Evolutionary conservation across 352 stramenopile genomes (phyloP).

Genomic region (Blastocystis sp.): DNA sequence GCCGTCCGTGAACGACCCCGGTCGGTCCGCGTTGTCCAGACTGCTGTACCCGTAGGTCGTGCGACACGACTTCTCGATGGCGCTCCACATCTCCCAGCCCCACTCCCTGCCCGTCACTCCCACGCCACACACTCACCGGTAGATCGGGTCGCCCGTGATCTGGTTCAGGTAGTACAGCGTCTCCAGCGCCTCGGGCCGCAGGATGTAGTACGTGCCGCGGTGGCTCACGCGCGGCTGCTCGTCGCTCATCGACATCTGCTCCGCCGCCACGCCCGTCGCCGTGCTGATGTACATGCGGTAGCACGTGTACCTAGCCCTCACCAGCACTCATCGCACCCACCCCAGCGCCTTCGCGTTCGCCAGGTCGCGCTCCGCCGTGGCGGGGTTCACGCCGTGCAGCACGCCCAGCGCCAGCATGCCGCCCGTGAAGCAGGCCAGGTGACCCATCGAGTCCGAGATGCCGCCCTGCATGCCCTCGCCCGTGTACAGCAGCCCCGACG

Average conservation of each 20-base stretch:
- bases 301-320: neutral
- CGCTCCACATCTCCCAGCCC: conserved; percentile 79
- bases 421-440: conserved; percentile 22
- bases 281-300: conserved; percentile 75
- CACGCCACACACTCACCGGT: conserved; percentile 70
- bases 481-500: conserved; percentile 8
- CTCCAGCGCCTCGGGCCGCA: conserved; percentile 84
- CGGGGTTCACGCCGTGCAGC: conserved; percentile 13
- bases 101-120: conserved; percentile 74
- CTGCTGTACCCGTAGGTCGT: conserved; percentile 70
- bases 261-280: conserved; percentile 77
- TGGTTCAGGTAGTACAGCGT: conserved; percentile 83
- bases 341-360: conserved; percentile 30
- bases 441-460: neutral
- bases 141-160: conserved; percentile 80
- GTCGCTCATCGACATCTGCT: conserved; percentile 75
- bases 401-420: conserved; percentile 74
- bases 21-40: conserved; percentile 90
- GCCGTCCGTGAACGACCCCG: conserved; percentile 84
- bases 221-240: neutral
- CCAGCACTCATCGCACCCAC: conserved; percentile 78
- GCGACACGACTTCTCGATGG: conserved; percentile 74
- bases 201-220: conserved; percentile 81
- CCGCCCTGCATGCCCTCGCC: neutral
- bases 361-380: conserved; percentile 12